Conservation (phyloP, 495 filamentous ascomycete genomes). For the Penicillium bialowiezense region DNA sequence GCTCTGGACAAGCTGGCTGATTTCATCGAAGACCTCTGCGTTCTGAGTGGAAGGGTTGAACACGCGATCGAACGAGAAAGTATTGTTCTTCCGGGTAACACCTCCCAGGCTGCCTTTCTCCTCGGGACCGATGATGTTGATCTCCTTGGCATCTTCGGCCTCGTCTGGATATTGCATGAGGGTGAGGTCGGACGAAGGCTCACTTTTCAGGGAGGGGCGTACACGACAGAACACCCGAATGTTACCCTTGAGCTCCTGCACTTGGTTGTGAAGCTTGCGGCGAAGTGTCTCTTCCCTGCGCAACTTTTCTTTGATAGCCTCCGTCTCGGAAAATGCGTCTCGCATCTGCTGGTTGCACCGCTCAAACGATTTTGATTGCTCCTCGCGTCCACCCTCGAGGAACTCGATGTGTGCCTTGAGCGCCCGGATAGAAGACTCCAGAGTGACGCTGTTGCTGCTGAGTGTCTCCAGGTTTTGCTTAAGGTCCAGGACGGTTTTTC, state of each 20-base stretch:
- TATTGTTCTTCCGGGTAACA: conserved; percentile 68
- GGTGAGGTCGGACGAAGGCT: conserved; percentile 57
- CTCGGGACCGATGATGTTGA: conserved; percentile 77
- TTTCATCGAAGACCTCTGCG: conserved; percentile 89
- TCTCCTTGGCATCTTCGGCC: conserved; percentile 75
- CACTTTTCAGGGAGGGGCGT: conserved; percentile 66
- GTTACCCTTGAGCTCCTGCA: conserved; percentile 98
- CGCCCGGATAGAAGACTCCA: conserved; percentile 72
- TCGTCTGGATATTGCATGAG: conserved; percentile 76
- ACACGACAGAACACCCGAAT: conserved; percentile 98
- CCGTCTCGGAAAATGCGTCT: conserved; percentile 66
- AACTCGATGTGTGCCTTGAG: conserved; percentile 79
- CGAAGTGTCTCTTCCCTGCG: conserved; percentile 88
- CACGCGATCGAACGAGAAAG: conserved; percentile 91
- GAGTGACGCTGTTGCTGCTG: conserved; percentile 56
- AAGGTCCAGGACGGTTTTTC: conserved; percentile 50
- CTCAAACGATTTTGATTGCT: conserved; percentile 76
- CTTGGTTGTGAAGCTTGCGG: conserved; percentile 92
- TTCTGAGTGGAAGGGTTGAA: conserved; percentile 79
- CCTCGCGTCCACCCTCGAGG: conserved; percentile 82
- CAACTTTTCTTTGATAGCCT: conserved; percentile 74
- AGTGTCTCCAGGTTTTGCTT: conserved; percentile 62
- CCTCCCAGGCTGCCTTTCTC: conserved; percentile 80
- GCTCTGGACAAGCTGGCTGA: conserved; percentile 94
- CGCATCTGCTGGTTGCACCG: conserved; percentile 73